These are phyloP conservation scores for Orbilia ellipsospora DNA, from an alignment of 2,329 filamentous ascomycete genomes.

Conservation along the genomic window DNA sequence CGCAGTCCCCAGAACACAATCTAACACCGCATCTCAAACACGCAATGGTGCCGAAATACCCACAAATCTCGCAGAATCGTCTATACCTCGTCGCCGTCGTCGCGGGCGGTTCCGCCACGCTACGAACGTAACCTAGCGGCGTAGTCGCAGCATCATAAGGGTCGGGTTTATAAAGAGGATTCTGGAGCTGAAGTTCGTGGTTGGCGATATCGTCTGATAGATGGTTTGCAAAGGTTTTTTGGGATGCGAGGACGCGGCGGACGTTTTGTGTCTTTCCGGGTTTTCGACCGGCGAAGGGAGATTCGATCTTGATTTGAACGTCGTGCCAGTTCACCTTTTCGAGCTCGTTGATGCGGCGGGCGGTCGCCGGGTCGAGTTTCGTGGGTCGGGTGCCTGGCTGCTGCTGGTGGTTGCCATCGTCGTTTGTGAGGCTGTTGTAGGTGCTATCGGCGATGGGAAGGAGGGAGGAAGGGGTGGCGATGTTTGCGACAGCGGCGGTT, in stretches of 20 bases:
- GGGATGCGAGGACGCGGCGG: constrained; percentile 79
- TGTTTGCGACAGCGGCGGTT: constrained; percentile 28
- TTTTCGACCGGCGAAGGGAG: constrained; percentile 33
- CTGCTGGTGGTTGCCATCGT: background rate
- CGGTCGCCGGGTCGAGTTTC: constrained; percentile 43
- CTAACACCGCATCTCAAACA: constrained; percentile 59
- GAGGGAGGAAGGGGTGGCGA: background rate
- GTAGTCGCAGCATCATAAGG: constrained; percentile 31
- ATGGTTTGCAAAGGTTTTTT: constrained; percentile 86
- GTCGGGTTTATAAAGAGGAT: constrained; percentile 35
- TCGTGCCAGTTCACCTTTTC: constrained; percentile 82
- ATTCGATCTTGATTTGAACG: constrained; percentile 68
- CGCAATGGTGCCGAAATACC: constrained; percentile 58
- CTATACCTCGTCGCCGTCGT: constrained; percentile 52
- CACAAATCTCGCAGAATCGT: constrained; percentile 59
- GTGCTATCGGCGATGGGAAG: background rate
- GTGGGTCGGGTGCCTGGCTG: background rate
- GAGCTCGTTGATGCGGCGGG: constrained; percentile 79
- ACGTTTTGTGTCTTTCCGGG: constrained; percentile 71
- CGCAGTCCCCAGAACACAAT: constrained; percentile 58
- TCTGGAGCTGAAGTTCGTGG: constrained; percentile 60
- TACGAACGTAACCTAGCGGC: constrained; percentile 56
- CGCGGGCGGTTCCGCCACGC: constrained; percentile 54
- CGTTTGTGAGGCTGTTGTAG: background rate
- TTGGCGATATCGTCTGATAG: constrained; percentile 81